These are phyloP conservation scores for Colletotrichum shisoi DNA, from an alignment of 2,329 filamentous ascomycete genomes.

Conservation along the genomic window DNA sequence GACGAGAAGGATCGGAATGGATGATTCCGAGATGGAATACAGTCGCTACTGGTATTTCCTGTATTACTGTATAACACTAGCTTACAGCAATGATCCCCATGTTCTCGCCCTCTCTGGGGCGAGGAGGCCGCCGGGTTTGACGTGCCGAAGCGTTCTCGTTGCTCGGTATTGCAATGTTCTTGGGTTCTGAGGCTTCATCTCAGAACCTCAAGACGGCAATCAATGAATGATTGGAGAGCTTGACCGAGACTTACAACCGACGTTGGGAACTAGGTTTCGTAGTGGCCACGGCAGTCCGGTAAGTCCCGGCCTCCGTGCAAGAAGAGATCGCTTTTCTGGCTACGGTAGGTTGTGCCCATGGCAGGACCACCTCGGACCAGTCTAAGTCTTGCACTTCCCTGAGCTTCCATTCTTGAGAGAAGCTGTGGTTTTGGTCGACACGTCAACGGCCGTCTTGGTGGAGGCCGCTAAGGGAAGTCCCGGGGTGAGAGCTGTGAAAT, in stretches of 20 bases:
- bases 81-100: conserved; percentile 18
- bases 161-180: background rate
- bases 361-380: no score
- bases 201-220: background rate
- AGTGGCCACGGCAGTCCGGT: background rate
- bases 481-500: background rate
- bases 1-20: background rate
- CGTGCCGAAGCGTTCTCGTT: conserved; percentile 18
- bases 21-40: conserved; percentile 1
- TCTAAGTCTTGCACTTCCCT: no score
- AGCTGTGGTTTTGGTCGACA: background rate
- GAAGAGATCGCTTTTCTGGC: no score
- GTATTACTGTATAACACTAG: conserved; percentile 26
- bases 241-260: background rate
- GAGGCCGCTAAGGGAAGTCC: background rate
- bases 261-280: background rate
- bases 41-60: conserved; percentile 30
- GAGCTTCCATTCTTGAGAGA: background rate
- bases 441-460: background rate
- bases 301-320: background rate
- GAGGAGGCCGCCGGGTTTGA: conserved; percentile 35
- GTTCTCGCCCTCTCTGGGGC: conserved; percentile 26
- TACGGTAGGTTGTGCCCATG: background rate
- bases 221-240: background rate
- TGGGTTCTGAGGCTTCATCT: background rate